Evolutionary conservation across 495 filamentous ascomycete genomes (phyloP).

Genomic region (Neurospora sp.): DNA sequence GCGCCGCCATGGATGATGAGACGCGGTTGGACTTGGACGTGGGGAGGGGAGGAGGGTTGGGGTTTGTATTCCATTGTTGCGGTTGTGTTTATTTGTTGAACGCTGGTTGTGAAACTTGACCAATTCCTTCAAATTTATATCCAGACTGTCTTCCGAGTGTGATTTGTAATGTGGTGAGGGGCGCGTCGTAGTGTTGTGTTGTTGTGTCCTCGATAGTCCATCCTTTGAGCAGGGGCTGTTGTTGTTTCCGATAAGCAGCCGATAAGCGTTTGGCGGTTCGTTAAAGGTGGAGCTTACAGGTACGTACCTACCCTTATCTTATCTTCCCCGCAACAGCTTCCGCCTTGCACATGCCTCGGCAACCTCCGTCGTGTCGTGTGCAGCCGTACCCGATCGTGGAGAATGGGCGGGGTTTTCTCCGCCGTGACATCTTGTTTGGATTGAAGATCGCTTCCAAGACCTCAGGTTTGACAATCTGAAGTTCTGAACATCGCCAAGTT

Average conservation of each 20-base stretch:
- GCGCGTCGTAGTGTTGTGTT: background rate
- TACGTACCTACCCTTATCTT: background rate
- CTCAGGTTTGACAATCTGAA: background rate
- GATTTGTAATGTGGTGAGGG: background rate
- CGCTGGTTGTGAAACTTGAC: background rate
- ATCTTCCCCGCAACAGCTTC: background rate
- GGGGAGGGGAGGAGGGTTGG: background rate
- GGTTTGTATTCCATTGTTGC: conserved; percentile 22
- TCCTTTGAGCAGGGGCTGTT: background rate
- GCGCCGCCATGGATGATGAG: conserved; percentile 86
- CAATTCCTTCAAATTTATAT: too few species aligned
- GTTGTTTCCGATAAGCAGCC: background rate
- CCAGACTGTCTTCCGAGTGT: background rate
- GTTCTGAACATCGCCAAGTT: background rate
- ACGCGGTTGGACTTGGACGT: conserved; percentile 40
- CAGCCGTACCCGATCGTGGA: background rate
- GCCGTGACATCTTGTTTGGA: background rate
- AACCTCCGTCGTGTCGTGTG: background rate
- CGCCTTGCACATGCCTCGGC: background rate
- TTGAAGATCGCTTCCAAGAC: background rate
- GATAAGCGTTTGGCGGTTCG: background rate
- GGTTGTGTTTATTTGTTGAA: background rate
- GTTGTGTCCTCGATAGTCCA: background rate
- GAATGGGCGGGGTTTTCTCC: background rate
- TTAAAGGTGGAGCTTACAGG: background rate